phyloP scores from a whole-genome alignment of 1,284 basidiomycete species.

The Pseudozyma tsukubaensis region DNA sequence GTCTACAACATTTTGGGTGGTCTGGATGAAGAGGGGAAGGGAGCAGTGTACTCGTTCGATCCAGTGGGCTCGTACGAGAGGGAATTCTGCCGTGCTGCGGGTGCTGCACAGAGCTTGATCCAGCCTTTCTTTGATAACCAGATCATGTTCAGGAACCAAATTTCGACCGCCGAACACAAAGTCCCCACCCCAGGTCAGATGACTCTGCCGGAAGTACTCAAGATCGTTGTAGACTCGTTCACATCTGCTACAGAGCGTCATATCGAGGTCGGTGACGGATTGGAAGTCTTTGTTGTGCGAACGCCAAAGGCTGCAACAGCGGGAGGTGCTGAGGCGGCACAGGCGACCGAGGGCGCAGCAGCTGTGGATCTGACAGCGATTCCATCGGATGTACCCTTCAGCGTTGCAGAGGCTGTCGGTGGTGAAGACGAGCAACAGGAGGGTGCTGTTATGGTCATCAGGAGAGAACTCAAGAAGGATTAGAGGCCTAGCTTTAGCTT shows the following conservation, averaged over 20 bases:
- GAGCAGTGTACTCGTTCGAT: slow-evolving; percentile 67
- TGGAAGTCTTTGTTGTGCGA: slow-evolving; percentile 67
- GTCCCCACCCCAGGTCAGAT: slow-evolving; percentile 64
- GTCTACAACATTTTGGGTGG: slow-evolving; percentile 69
- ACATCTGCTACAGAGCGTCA: slow-evolving; percentile 67
- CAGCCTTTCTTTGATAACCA: slow-evolving; percentile 68
- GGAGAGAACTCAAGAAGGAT: slow-evolving; percentile 67
- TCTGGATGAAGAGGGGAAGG: slow-evolving; percentile 66
- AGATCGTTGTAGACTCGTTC: slow-evolving; percentile 66
- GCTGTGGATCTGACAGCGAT: slow-evolving; percentile 48
- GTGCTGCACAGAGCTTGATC: slow-evolving; percentile 65
- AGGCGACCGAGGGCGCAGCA: slow-evolving; percentile 26
- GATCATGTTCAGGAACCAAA: slow-evolving; percentile 68
- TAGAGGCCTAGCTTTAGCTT: slow-evolving; percentile 8
- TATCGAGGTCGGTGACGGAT: slow-evolving; percentile 67
- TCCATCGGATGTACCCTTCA: slow-evolving; percentile 41
- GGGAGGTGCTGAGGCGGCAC: not conserved
- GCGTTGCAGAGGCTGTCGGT: slow-evolving; percentile 62
- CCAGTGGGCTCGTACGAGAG: slow-evolving; percentile 68
- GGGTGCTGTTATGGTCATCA: slow-evolving; percentile 64
- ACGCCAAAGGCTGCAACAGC: slow-evolving; percentile 5
- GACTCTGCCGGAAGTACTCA: slow-evolving; percentile 57
- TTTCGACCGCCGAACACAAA: slow-evolving; percentile 49
- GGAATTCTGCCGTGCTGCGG: slow-evolving; percentile 66
- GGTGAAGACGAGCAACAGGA: slow-evolving; percentile 64